Evolutionary conservation across 2,329 filamentous ascomycete genomes (phyloP).

Genomic region (Aspergillus pseudoterreus): DNA sequence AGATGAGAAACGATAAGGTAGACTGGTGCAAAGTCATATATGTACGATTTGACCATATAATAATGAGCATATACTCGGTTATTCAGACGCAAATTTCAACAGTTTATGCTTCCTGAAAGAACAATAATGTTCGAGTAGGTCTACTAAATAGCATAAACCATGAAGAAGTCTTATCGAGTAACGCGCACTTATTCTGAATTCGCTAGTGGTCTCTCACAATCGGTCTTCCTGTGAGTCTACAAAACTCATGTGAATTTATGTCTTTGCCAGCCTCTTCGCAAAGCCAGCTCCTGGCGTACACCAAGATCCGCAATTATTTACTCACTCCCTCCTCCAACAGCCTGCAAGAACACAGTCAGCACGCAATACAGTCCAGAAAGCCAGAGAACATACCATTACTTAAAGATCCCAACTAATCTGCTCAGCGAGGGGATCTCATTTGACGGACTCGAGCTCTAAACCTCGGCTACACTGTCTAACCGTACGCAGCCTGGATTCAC

Average conservation of each 20-base stretch:
- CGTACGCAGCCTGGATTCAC: no score
- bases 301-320: conserved; percentile 3
- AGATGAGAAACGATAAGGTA: no score
- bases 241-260: background rate
- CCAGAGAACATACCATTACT: background rate
- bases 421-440: background rate
- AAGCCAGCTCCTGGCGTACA: conserved; percentile 1
- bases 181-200: background rate
- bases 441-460: background rate
- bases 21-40: no score
- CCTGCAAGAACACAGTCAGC: background rate
- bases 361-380: background rate
- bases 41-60: no score
- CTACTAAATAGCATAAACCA: no score
- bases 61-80: no score
- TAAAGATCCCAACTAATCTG: conserved; percentile 5
- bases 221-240: background rate
- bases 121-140: no score
- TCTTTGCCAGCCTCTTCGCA: background rate
- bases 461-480: background rate
- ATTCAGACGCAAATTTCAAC: no score
- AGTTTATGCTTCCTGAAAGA: no score
- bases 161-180: background rate
- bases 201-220: background rate
- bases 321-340: conserved; percentile 3